A percentile compares a stretch with the other conserved stretches of the same genome.
These are phyloP conservation scores for Suillus tomentosus DNA, from an alignment of 768 basidiomycete species.

Conservation along the genomic window DNA sequence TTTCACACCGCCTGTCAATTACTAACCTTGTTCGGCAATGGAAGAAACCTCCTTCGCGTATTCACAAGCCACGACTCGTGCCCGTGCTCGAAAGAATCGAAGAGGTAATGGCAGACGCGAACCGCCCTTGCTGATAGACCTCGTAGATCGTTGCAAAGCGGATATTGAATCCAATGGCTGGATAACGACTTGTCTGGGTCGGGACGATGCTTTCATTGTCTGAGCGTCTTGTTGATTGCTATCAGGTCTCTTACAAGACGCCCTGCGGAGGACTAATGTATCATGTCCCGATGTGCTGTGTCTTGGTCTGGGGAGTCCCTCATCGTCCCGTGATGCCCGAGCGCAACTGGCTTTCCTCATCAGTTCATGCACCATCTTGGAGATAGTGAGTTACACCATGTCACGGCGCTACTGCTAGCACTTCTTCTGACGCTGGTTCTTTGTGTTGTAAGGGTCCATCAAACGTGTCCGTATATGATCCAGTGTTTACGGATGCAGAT, in stretches of 20 bases:
- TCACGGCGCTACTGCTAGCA: constrained; percentile 5
- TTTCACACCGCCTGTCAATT: not conserved
- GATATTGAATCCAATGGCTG: constrained; percentile 51
- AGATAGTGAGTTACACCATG: constrained; percentile 54
- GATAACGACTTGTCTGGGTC: constrained; percentile 58
- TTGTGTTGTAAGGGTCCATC: constrained; percentile 43
- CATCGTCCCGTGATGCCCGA: constrained; percentile 58
- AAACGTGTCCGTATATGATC: constrained; percentile 64
- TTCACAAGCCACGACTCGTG: constrained; percentile 54
- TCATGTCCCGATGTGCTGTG: constrained; percentile 50
- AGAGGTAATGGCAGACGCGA: constrained; percentile 35
- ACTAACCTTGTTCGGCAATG: constrained; percentile 15
- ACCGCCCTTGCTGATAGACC: constrained; percentile 36
- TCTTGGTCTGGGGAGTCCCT: constrained; percentile 76
- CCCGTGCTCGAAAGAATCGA: constrained; percentile 54
- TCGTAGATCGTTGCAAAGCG: constrained; percentile 45
- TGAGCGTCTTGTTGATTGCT: not conserved
- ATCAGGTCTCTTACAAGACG: constrained; percentile 28
- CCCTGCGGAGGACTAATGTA: constrained; percentile 25
- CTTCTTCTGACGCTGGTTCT: constrained; percentile 15
- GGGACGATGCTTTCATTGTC: constrained; percentile 27
- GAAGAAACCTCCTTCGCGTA: constrained; percentile 36
- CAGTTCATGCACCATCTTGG: constrained; percentile 50
- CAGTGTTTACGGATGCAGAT: constrained; percentile 71
- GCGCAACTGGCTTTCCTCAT: constrained; percentile 71